These are phyloP conservation scores for Rhodotorula sp. DNA, from an alignment of 1,284 basidiomycete genomes.

Conservation along the genomic window DNA sequence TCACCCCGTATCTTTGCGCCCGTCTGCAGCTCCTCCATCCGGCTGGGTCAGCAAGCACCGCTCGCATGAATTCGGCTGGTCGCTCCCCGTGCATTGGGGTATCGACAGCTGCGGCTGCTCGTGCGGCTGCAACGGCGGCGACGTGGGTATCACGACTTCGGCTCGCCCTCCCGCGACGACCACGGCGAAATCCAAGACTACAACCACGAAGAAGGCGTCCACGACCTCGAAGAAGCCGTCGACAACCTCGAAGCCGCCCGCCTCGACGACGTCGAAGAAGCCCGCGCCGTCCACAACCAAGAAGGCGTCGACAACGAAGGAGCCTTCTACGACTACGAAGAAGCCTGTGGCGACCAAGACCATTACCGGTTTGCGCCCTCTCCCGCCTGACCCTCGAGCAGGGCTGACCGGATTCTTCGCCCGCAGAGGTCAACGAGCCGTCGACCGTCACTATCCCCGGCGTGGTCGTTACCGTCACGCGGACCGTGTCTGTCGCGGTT, in stretches of 20 bases:
- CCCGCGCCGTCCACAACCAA: not conserved
- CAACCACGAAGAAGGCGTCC: not conserved
- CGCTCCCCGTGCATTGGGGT: slow-evolving; percentile 1
- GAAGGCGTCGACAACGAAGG: not conserved
- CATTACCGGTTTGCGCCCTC: not conserved
- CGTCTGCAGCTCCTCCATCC: not conserved
- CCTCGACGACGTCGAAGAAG: too few relatives aligned
- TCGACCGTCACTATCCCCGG: not conserved
- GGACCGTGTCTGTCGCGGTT: not conserved
- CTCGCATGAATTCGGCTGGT: slow-evolving; percentile 2
- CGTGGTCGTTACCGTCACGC: slow-evolving; percentile 5
- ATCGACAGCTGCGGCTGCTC: not conserved
- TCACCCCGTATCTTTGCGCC: too few relatives aligned
- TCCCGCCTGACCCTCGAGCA: not conserved
- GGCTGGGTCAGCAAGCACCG: slow-evolving; percentile 2
- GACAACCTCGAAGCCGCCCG: not conserved
- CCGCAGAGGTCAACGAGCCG: not conserved
- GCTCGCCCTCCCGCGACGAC: not conserved
- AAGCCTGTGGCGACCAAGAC: slow-evolving; percentile 2
- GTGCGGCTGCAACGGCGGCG: slow-evolving; percentile 1
- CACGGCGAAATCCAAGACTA: not conserved
- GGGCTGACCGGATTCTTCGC: not conserved
- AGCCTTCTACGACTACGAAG: not conserved
- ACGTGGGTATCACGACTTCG: not conserved
- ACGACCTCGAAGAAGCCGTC: not conserved